phyloP scores from a whole-genome alignment of 148 eudicot genomes.

The Rhododendron williamsianum region DNA sequence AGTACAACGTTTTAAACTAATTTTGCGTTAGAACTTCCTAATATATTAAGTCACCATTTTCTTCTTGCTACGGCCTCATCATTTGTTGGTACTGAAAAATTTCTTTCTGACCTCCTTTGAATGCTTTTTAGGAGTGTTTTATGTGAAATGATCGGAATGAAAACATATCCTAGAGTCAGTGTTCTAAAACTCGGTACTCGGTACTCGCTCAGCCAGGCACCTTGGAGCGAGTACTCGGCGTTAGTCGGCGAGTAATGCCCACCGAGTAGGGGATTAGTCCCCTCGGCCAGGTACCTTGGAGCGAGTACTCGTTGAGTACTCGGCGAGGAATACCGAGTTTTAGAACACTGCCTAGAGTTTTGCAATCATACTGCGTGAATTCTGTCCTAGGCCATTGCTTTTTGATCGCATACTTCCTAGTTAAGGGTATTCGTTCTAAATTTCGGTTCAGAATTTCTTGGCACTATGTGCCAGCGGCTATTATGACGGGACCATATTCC shows the following conservation, averaged over 20 bases:
- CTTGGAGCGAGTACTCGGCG: too few species aligned
- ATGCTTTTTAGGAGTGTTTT: background rate
- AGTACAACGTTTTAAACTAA: background rate
- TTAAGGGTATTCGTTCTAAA: constrained; percentile 8
- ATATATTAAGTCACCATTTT: background rate
- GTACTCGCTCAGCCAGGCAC: too few species aligned
- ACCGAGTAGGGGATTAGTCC: too few species aligned
- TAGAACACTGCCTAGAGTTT: background rate
- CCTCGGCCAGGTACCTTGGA: too few species aligned
- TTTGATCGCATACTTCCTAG: background rate
- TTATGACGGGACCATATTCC: constrained; percentile 93
- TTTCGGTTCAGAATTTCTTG: constrained; percentile 69
- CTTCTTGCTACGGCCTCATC: background rate
- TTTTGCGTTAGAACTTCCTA: background rate
- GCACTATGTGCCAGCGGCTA: constrained; percentile 92
- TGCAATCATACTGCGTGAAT: background rate
- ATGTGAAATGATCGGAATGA: background rate
- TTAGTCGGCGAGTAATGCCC: too few species aligned
- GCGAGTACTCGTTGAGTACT: too few species aligned
- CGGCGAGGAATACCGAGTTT: too few species aligned
- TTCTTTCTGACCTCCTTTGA: background rate
- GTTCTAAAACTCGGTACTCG: too few species aligned
- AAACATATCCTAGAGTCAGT: background rate
- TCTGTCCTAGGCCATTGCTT: background rate
- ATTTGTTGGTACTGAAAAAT: background rate